Base-by-base conservation (phyloP, 2,329 filamentous ascomycete species). In the Aspergillus ibericus region DNA sequence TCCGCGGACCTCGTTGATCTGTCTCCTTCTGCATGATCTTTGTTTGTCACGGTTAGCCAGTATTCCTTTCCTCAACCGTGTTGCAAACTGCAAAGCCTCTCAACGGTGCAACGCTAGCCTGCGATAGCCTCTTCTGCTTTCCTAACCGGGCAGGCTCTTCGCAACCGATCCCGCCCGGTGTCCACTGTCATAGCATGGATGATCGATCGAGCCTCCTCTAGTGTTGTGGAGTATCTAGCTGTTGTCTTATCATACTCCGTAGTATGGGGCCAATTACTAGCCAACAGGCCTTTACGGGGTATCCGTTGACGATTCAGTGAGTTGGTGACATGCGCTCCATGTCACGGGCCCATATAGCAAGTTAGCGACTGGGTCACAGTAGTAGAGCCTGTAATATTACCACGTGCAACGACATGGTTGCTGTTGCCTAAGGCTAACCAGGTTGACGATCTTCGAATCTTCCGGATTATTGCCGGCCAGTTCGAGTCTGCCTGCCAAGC, bases 141-240 rank as follows among this genome's bases (percentile, higher is more conserved):
- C 25, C 27, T 18, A 18, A 16, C 44, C 25, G 44, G 44, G 5
- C 25, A 16, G 15, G 8, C 44, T 16, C n/a, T 2, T 32, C 44
- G 13, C 44, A 48, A 48, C 25, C 25, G 42, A 47, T 29, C 42
- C 42, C 42, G 42, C 22, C 22, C 15, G 22, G 36, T 53, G n/a
- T 29, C 25, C 51, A 42, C 51, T 44, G 36, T 53, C 36, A 53
- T 44, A 44, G 36, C 36, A 53, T 20, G 13, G 51, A 36, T 25
- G 27, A 44, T 44, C 36, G 51, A 44, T 44, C 32, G 51, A 25
- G 51, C 34, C 25, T 48, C 25, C 27, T 29, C 44, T 48, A 48
- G 44, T 29, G 25, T 12, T 9, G 27, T 48, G 44, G 44, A 48
- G 44, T 3, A n/a, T 25, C 16, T 27, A n/a, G 44, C 16, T 27